Conservation (phyloP, 2,329 filamentous ascomycete genomes). For the Colletotrichum eleusines region DNA sequence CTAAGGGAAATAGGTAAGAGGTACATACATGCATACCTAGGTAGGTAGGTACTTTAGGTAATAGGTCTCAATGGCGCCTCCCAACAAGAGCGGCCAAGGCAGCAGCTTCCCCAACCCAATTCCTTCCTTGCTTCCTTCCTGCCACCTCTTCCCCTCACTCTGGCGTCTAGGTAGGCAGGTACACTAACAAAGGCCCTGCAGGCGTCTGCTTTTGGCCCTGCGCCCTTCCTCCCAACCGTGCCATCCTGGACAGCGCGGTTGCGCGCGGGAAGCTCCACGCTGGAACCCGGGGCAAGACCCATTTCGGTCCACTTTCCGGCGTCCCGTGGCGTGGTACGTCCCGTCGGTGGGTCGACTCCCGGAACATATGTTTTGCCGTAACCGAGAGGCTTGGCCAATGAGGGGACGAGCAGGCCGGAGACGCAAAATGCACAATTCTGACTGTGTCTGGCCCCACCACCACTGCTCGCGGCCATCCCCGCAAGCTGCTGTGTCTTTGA, state of each 20-base stretch:
- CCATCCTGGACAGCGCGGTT: slow-evolving; percentile 29
- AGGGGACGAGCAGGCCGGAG: neutral
- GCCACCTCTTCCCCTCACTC: slow-evolving; percentile 10
- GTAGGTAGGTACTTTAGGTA: neutral
- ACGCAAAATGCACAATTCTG: slow-evolving; percentile 36
- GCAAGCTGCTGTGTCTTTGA: slow-evolving; percentile 29
- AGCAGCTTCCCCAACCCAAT: slow-evolving; percentile 30
- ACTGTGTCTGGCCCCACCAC: slow-evolving; percentile 37
- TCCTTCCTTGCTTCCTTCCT: neutral
- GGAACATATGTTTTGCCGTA: slow-evolving; percentile 23
- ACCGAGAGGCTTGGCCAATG: slow-evolving; percentile 14
- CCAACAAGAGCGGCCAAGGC: neutral
- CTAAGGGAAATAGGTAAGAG: no score
- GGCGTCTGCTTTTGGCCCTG: slow-evolving; percentile 33
- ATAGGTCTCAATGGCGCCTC: neutral
- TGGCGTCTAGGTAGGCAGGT: no score
- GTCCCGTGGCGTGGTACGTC: slow-evolving; percentile 24
- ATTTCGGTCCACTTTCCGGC: slow-evolving; percentile 36
- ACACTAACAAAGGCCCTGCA: slow-evolving; percentile 28
- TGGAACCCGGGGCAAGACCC: slow-evolving; percentile 38
- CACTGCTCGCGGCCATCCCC: slow-evolving; percentile 27
- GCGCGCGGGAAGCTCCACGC: slow-evolving; percentile 38
- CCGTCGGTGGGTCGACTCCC: slow-evolving; percentile 11
- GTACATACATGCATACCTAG: neutral
- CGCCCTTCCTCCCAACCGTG: slow-evolving; percentile 31